Conservation (phyloP, 75 land plant genomes). For the Gnetum montanum region DNA sequence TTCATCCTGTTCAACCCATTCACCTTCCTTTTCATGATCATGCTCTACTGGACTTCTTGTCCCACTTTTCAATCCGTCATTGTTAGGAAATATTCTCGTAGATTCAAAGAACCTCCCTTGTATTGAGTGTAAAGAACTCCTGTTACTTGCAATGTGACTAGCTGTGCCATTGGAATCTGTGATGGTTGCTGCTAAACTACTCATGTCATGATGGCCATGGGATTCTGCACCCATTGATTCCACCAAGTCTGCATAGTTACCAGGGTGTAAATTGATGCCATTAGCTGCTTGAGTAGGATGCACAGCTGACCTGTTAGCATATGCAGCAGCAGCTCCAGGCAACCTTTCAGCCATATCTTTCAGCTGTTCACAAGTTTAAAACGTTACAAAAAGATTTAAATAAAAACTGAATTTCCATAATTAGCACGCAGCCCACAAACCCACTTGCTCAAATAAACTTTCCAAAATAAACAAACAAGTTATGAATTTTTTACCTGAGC, state of each 20-base stretch:
- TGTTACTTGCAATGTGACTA: not conserved
- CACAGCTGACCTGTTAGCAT: too few species aligned
- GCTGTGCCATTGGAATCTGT: slow-evolving; percentile 6
- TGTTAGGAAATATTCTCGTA: too few species aligned
- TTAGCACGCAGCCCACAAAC: too few species aligned
- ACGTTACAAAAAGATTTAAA: too few species aligned
- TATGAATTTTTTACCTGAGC: slow-evolving; percentile 60
- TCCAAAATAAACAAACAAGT: not conserved
- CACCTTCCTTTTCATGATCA: slow-evolving; percentile 51
- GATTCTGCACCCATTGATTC: not conserved
- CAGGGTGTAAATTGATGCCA: too few species aligned
- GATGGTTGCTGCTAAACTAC: not conserved
- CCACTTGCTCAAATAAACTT: not conserved
- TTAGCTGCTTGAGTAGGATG: too few species aligned
- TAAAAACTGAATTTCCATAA: not conserved
- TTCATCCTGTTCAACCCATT: slow-evolving; percentile 99
- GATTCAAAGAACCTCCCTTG: slow-evolving; percentile 6
- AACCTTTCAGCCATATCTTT: slow-evolving; percentile 92
- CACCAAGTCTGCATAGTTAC: too few species aligned
- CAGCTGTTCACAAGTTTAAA: too few species aligned
- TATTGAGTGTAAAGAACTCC: not conserved
- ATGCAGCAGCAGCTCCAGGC: slow-evolving; percentile 60
- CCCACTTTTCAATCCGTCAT: slow-evolving; percentile 31
- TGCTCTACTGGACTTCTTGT: slow-evolving; percentile 27
- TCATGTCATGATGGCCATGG: not conserved